Evolutionary conservation across 1,139 yeast species (phyloP), one percentile per base, ranked within the genome.

Genomic region (Geotrichum reessii): DNA sequence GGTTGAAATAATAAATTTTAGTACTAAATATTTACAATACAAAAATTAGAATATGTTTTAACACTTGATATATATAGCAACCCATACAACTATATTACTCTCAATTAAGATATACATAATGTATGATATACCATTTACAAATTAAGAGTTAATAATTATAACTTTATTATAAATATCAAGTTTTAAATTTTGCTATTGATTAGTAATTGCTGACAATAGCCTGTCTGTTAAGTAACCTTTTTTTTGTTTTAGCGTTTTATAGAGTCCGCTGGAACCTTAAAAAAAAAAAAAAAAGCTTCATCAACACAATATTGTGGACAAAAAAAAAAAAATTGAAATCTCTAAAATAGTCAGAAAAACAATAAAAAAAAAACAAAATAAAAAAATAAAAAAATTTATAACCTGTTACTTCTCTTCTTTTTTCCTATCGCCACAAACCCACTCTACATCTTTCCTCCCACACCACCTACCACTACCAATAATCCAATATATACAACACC

Each of bases 401-500:
- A n/a, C 17, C 12, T 8, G 14, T 2, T 47, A 19, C 21, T 27
- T 27, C 37, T n/a, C 24, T 40, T 33, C 9, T 37, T 40, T 50
- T 24, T 37, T 47, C 25, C 47, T 47, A 9, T 17, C 25, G 21
- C 53, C 53, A 51, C 22, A 22, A 21, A 22, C 49, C 24, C 33
- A 17, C 47, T n/a, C 9, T 22, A 33, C 47, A 46, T 7, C 11
- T 22, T n/a, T 21, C 25, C 17, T 19, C 21, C 47, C 25, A 17
- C 53, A 42, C 48, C 54, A 51, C 33, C 54, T n/a, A 42, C 48
- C 54, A 14, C 51, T 28, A 33, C 47, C 47, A n/a, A 9, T 37
- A 22, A 24, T 17, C 53, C 12, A n/a, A n/a, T n/a, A n/a, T n/a
- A 14, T 14, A 11, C 50, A 47, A 19, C 50, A 8, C 33, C 33